A percentile compares a stretch with the other conserved stretches of the same genome.
phyloP scores from a whole-genome alignment of 306 rosid genomes.

The Vigna angularis region DNA sequence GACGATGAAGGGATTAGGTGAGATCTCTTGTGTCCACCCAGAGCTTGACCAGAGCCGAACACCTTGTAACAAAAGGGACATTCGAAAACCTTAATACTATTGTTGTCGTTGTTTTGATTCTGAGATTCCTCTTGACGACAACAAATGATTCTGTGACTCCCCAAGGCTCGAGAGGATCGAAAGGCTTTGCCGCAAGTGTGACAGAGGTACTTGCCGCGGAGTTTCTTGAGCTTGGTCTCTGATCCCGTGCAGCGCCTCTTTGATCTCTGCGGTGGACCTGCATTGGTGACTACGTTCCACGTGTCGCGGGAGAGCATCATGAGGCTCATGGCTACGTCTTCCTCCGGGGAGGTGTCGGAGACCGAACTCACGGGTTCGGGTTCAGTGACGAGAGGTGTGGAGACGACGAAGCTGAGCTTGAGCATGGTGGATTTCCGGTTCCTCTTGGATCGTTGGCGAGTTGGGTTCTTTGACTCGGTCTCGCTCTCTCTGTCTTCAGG shows the following conservation, averaged over 20 bases:
- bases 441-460: constrained; percentile 88
- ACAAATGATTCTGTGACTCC: constrained; percentile 65
- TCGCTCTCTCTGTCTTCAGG: constrained; percentile 88
- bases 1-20: constrained; percentile 59
- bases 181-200: constrained; percentile 63
- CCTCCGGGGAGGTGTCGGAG: constrained; percentile 74
- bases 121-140: neutral
- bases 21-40: constrained; percentile 96
- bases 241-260: neutral
- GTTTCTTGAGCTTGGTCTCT: constrained; percentile 53
- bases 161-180: constrained; percentile 80
- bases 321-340: constrained; percentile 85
- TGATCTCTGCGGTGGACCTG: neutral
- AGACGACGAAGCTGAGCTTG: constrained; percentile 35
- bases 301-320: constrained; percentile 85
- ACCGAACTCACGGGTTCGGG: constrained; percentile 70
- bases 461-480: constrained; percentile 79
- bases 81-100: constrained; percentile 55
- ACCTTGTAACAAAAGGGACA: constrained; percentile 85
- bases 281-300: constrained; percentile 36
- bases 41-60: constrained; percentile 95
- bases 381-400: constrained; percentile 35
- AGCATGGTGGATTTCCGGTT: constrained; percentile 39
- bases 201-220: constrained; percentile 59
- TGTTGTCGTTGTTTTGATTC: neutral